These are phyloP conservation scores for Collybia sordida DNA, from an alignment of 768 basidiomycete genomes.

Conservation along the genomic window DNA sequence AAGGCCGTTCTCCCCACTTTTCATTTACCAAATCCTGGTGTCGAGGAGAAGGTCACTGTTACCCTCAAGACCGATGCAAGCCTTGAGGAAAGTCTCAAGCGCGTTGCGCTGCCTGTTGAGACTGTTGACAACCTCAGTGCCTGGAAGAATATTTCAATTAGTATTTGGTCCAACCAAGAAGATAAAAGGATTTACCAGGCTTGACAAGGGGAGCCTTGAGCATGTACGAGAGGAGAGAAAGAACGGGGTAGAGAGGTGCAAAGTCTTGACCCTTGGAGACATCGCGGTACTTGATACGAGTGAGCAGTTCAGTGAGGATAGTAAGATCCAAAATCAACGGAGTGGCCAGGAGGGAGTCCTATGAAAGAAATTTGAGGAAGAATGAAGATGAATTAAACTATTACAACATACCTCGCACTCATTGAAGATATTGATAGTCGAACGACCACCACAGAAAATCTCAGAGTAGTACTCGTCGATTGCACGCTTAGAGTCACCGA, in stretches of 20 bases:
- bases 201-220: constrained; percentile 98
- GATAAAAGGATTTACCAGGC: constrained; percentile 51
- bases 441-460: constrained; percentile 94
- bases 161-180: not conserved
- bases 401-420: constrained; percentile 74
- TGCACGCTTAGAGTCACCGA: constrained; percentile 97
- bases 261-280: constrained; percentile 54
- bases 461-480: constrained; percentile 99
- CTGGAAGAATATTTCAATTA: constrained; percentile 24
- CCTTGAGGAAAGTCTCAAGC: constrained; percentile 91
- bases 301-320: constrained; percentile 92
- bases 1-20: not conserved
- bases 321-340: constrained; percentile 93
- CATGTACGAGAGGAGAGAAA: constrained; percentile 95
- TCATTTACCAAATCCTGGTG: constrained; percentile 83
- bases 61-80: constrained; percentile 85
- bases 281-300: constrained; percentile 88
- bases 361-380: constrained; percentile 11
- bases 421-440: constrained; percentile 96
- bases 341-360: constrained; percentile 95
- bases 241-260: constrained; percentile 82
- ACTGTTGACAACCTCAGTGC: constrained; percentile 93
- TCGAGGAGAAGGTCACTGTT: constrained; percentile 83
- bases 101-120: constrained; percentile 94
- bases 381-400: constrained; percentile 12